Evolutionary conservation across 2,329 filamentous ascomycete species (phyloP), one percentile per base, ranked within the genome.

Genomic region (Fusarium camptoceras): DNA sequence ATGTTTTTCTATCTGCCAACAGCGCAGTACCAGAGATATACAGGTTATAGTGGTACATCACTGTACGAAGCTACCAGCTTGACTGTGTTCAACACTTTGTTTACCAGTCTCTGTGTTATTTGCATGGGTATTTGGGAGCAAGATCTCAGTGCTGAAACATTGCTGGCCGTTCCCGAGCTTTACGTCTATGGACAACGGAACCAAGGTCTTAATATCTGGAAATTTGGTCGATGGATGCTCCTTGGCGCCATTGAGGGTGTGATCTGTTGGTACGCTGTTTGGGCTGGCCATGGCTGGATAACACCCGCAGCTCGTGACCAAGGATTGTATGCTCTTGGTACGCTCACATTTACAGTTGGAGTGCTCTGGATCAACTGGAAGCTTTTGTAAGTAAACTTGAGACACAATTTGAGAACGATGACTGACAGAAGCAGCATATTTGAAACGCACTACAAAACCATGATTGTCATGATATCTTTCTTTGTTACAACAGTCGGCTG

Each of bases 51-150:
- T 0, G 95, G 94, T 1, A 97, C 94, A 1, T 96, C 92, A 56
- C 84, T 98, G 22, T 98, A 97, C 82, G 94, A 98, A 79, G 88
- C 88, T 3, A 95, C 92, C 82, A 93, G 91, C 69, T 81, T 98
- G 76, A 96, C 92, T 48, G 94, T 97, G 77, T 95, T 98, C 83
- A 98, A 98, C 77, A 96, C 94, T 2, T 87, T 98, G 15, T 98
- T 98, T 80, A 98, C 95, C 1, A 96, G 92, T 62, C 83, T 98
- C 4, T 90, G 91, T 43, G 93, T 96, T 25, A 97, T 98, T 68
- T 92, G 97, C 74, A 87, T 97, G 69, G 95, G 94, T 14, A 91
- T 97, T 20, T 97, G 96, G 81, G 94, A 97, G 76, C 94, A 97
- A 78, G 95, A 98, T 76, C 85, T 98, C 5, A 83, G 87, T 6